Conservation (phyloP, 2,329 filamentous ascomycete species). For the Tolypocladium guangdongense region DNA sequence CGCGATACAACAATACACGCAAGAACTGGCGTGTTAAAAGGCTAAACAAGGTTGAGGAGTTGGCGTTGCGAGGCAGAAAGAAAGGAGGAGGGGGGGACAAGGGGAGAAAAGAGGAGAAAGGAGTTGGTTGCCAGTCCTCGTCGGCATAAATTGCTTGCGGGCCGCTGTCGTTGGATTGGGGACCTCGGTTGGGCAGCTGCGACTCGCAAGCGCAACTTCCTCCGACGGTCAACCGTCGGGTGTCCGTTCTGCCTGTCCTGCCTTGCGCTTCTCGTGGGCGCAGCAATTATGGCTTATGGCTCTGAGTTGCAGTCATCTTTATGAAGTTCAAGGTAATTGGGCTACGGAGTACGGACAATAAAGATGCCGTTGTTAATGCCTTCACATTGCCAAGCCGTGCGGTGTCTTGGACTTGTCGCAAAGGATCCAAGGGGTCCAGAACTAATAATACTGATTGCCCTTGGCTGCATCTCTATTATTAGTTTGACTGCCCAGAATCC, state of each 20-base stretch:
- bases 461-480: background rate
- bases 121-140: background rate
- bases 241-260: background rate
- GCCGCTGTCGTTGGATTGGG: background rate
- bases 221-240: background rate
- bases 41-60: background rate
- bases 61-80: background rate
- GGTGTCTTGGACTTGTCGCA: background rate
- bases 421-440: background rate
- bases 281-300: too few relatives aligned
- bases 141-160: background rate
- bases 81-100: too few relatives aligned
- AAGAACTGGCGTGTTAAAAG: background rate
- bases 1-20: background rate
- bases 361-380: too few relatives aligned
- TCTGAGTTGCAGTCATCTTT: too few relatives aligned
- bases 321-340: too few relatives aligned
- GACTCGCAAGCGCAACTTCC: background rate
- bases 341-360: too few relatives aligned
- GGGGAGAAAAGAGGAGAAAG: background rate
- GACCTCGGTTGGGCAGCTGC: background rate
- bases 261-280: too few relatives aligned
- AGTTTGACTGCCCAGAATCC: background rate
- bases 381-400: background rate
- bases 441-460: background rate